Evolutionary conservation across 2,329 filamentous ascomycete species (phyloP), one percentile per base, ranked within the genome.

Genomic region (Clonostachys rosea): DNA sequence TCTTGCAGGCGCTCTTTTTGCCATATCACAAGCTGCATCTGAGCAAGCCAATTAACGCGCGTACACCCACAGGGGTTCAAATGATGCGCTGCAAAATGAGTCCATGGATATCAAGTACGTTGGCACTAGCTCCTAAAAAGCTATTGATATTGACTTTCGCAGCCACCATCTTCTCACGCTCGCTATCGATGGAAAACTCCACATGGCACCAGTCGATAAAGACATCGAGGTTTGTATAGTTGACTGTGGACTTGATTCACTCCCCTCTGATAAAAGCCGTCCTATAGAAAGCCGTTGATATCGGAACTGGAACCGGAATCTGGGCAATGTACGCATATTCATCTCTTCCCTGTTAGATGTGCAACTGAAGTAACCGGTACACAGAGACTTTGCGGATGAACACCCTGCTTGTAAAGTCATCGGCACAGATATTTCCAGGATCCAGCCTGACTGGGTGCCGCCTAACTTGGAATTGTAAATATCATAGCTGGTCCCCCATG

Each of bases 341-440:
- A 14, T 8, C 20, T 18, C 4, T 30, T 11, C 14, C 16, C 13
- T 34, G 6, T n/a, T 13, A 18, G 2, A 7, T 13, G 20, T 71
- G 17, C 17, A 12, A 6, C 9, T 11, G 6, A 10, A 40, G 12
- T 33, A 45, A 48, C 35, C 46, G 6, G 20, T 33, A 12, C 35
- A 42, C 13, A 78, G 80, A n/a, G 62, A 64, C 37, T 60, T 51
- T 36, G 48, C 48, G 18, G 49, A 54, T 6, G 43, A 50, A 17
- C 45, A 45, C 13, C 52, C 47, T 2, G 43, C 49, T 18, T 41
- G 42, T 3, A 18, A 46, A 2, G 40, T 50, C 3, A 45, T 40
- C 5, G 49, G 49, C 8, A 45, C 48, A 1, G 49, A 50, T 13
- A 46, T 50, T 2, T 50, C 50, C 14, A 47, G 47, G 1, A 48